Evolutionary conservation across 148 eudicot species (phyloP).

Genomic region (Cornus suecica): DNA sequence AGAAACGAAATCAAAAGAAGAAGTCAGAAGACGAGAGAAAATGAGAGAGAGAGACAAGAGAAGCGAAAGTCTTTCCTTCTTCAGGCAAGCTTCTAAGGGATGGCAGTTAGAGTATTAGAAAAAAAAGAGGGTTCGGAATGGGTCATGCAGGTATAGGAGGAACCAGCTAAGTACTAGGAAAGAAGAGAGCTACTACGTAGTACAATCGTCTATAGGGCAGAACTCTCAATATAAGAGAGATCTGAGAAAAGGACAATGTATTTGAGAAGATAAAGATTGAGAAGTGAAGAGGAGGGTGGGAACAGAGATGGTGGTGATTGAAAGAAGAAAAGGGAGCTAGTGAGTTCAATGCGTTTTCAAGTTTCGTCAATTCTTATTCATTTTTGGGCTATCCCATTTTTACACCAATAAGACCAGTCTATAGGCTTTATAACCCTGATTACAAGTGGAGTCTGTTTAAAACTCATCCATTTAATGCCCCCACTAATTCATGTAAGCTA

Average conservation of each 20-base stretch:
- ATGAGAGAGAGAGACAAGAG: neutral
- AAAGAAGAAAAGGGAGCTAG: neutral
- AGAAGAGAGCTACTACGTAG: too few relatives aligned
- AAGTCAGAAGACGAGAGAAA: neutral
- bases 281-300: neutral
- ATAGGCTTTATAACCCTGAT: neutral
- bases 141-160: too few relatives aligned
- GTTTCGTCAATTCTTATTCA: neutral
- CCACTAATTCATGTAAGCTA: neutral
- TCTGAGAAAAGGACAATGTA: neutral
- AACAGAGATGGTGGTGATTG: neutral
- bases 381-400: neutral
- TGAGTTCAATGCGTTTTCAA: neutral
- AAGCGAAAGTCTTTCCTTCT: too few relatives aligned
- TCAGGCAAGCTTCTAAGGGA: too few relatives aligned
- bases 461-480: neutral
- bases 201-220: too few relatives aligned
- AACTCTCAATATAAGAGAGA: neutral
- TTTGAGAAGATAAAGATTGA: neutral
- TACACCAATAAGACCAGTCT: neutral
- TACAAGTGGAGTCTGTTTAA: neutral
- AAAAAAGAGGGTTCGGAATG: too few relatives aligned
- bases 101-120: too few relatives aligned
- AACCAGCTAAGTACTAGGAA: too few relatives aligned
- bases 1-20: neutral